A percentile compares a stretch with the other conserved stretches of the same genome.
These are phyloP conservation scores for Podaxis sp. DNA, from an alignment of 768 basidiomycete genomes.

Conservation along the genomic window DNA sequence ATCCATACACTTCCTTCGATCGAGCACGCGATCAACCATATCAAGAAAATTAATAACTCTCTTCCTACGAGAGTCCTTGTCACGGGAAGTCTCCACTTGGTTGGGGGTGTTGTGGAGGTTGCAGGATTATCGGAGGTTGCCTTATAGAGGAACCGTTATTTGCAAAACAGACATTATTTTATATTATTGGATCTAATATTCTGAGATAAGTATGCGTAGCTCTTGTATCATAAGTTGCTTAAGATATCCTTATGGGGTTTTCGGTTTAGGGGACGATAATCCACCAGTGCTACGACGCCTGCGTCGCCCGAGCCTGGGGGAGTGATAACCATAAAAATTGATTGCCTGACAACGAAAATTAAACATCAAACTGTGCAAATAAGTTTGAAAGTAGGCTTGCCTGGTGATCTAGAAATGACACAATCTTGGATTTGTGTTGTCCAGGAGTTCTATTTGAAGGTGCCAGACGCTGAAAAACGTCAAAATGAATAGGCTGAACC, in stretches of 20 bases:
- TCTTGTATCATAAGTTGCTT: neutral
- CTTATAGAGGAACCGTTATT: constrained; percentile 33
- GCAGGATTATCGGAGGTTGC: constrained; percentile 75
- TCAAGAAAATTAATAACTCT: constrained; percentile 40
- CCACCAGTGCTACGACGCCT: neutral
- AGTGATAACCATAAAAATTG: constrained; percentile 48
- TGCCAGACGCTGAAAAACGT: constrained; percentile 47
- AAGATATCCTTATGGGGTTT: neutral
- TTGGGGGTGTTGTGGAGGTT: constrained; percentile 93
- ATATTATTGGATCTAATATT: neutral
- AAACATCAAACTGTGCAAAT: neutral
- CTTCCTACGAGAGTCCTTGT: constrained; percentile 65
- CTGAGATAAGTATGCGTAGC: neutral
- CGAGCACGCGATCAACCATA: constrained; percentile 78
- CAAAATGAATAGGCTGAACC: constrained; percentile 55
- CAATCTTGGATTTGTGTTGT: constrained; percentile 37
- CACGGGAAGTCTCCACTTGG: constrained; percentile 88
- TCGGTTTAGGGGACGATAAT: neutral
- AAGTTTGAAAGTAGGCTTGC: constrained; percentile 27
- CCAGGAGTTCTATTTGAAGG: constrained; percentile 24
- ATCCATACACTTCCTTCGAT: constrained; percentile 86
- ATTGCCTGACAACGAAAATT: constrained; percentile 41
- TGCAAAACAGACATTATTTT: neutral
- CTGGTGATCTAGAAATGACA: constrained; percentile 55
- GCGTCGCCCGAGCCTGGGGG: neutral